A percentile compares a stretch with the other conserved stretches of the same genome.
Evolutionary conservation across 2,329 filamentous ascomycete species (phyloP).

Genomic region (Pseudomassariella vexata): DNA sequence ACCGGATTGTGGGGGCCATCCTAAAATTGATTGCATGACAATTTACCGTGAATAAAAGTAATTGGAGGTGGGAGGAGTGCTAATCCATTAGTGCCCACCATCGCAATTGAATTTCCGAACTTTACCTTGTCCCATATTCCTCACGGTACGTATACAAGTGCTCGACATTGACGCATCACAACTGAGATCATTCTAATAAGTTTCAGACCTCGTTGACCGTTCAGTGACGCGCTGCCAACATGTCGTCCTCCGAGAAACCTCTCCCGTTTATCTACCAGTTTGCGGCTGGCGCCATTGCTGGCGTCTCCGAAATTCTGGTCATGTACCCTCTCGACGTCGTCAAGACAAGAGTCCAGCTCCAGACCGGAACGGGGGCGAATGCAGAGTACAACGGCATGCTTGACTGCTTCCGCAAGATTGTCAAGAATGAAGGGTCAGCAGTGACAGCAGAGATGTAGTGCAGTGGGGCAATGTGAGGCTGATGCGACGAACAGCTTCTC

Average conservation of each 20-base stretch:
- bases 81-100: too few species aligned
- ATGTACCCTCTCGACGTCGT: slow-evolving; percentile 99
- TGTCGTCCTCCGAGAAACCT: slow-evolving; percentile 61
- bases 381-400: slow-evolving; percentile 97
- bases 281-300: slow-evolving; percentile 89
- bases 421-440: slow-evolving; percentile 84
- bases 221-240: too few species aligned
- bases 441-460: slow-evolving; percentile 1
- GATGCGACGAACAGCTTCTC: slow-evolving; percentile 62
- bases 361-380: slow-evolving; percentile 66
- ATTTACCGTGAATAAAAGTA: too few species aligned
- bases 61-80: too few species aligned
- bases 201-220: too few species aligned
- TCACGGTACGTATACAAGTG: too few species aligned
- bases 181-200: too few species aligned
- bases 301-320: slow-evolving; percentile 71
- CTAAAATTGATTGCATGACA: too few species aligned
- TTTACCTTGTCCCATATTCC: too few species aligned
- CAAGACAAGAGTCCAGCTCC: slow-evolving; percentile 95
- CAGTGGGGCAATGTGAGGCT: not conserved
- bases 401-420: slow-evolving; percentile 96
- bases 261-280: slow-evolving; percentile 94
- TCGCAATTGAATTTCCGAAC: too few species aligned
- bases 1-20: too few species aligned
- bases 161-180: too few species aligned